These are phyloP conservation scores for Maudiozyma serrabonitensis DNA, from an alignment of 805 yeast species.

Conservation along the genomic window DNA sequence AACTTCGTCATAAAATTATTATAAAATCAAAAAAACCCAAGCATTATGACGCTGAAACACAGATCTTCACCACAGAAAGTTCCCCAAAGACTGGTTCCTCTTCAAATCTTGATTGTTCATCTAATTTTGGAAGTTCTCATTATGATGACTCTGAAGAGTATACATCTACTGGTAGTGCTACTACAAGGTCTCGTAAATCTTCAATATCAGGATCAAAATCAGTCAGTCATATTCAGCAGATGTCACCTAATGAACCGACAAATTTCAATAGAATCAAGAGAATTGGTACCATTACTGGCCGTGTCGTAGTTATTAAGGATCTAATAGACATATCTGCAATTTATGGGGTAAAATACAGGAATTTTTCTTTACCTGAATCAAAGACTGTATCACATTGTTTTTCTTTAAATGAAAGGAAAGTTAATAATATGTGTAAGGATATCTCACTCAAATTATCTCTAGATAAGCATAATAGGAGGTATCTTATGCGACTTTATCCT, in stretches of 20 bases:
- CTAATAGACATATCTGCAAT: constrained; percentile 28
- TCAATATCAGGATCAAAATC: background rate
- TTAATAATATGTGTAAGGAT: constrained; percentile 57
- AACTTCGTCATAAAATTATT: constrained; percentile 59
- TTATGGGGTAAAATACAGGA: constrained; percentile 67
- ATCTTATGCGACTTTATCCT: constrained; percentile 80
- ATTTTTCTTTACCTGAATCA: constrained; percentile 79
- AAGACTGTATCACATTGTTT: constrained; percentile 74
- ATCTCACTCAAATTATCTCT: constrained; percentile 43
- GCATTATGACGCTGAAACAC: background rate
- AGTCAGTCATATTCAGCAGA: background rate
- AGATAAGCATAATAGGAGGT: constrained; percentile 66
- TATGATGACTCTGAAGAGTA: constrained; percentile 24
- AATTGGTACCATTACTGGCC: constrained; percentile 24
- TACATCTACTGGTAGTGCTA: constrained; percentile 1
- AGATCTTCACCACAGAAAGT: background rate
- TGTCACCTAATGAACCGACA: background rate
- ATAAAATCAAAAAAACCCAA: constrained; percentile 65
- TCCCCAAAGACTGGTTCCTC: constrained; percentile 5
- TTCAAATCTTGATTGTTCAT: constrained; percentile 11
- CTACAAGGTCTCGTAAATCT: background rate
- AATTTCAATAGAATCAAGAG: constrained; percentile 22
- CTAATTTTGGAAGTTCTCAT: constrained; percentile 30
- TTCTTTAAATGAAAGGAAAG: constrained; percentile 69
- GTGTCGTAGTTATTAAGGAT: constrained; percentile 15